These are phyloP conservation scores for Candida pseudoglaebosa DNA, from an alignment of 805 yeast genomes.

Conservation along the genomic window DNA sequence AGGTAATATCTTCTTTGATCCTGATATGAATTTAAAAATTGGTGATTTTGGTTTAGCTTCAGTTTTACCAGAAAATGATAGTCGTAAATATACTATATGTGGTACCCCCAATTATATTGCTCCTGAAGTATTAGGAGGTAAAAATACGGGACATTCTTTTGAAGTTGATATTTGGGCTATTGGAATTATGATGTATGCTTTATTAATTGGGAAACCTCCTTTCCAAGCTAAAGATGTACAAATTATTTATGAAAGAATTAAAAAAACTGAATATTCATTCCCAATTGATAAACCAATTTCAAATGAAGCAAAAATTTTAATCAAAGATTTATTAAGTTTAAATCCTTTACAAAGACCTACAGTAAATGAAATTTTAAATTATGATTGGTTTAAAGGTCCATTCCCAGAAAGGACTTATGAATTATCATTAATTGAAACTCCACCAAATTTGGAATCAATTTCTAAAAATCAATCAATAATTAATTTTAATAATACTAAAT, in stretches of 20 bases:
- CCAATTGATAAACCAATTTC: slow-evolving; percentile 71
- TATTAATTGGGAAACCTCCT: slow-evolving; percentile 93
- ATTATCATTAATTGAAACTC: slow-evolving; percentile 58
- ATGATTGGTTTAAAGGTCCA: slow-evolving; percentile 83
- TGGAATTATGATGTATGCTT: slow-evolving; percentile 94
- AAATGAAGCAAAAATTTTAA: slow-evolving; percentile 66
- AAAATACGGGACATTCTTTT: slow-evolving; percentile 82
- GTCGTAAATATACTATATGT: slow-evolving; percentile 88
- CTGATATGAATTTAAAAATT: slow-evolving; percentile 87
- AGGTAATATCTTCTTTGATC: slow-evolving; percentile 93
- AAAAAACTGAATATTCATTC: slow-evolving; percentile 71
- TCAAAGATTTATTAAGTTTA: slow-evolving; percentile 66
- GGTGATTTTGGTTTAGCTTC: slow-evolving; percentile 99
- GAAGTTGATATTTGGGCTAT: slow-evolving; percentile 98
- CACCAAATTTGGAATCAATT: slow-evolving; percentile 51
- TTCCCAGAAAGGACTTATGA: slow-evolving; percentile 72
- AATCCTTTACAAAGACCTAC: slow-evolving; percentile 82
- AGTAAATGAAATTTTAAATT: slow-evolving; percentile 70
- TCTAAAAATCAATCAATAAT: slow-evolving; percentile 58
- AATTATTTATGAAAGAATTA: slow-evolving; percentile 87
- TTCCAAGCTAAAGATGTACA: slow-evolving; percentile 95
- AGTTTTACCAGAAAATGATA: slow-evolving; percentile 62
- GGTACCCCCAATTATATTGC: slow-evolving; percentile 99
- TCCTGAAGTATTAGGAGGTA: slow-evolving; percentile 92
- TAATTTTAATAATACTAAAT: slow-evolving; percentile 65